These are phyloP conservation scores for Calocybe cyanea DNA, from an alignment of 768 basidiomycete species.

Conservation along the genomic window DNA sequence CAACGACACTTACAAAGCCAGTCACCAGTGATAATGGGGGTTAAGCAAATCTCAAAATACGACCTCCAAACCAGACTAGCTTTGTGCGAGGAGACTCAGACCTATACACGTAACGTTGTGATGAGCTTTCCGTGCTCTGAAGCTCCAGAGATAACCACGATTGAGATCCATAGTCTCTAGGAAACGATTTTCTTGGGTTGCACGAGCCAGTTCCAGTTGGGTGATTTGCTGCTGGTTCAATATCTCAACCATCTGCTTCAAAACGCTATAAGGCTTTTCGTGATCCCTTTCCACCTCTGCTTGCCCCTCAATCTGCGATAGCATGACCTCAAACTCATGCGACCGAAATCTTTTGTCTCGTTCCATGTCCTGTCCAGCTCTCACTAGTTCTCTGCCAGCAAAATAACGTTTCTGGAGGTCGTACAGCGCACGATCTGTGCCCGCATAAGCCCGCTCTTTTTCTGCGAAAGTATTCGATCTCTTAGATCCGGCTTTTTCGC, in stretches of 20 bases:
- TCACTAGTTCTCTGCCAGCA: not conserved
- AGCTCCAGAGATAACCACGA: too few relatives aligned
- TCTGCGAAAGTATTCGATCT: not conserved
- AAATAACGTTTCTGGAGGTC: not conserved
- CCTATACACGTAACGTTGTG: too few relatives aligned
- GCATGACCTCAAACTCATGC: not conserved
- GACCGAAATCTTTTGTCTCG: not conserved
- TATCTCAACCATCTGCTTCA: not conserved
- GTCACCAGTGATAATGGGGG: too few relatives aligned
- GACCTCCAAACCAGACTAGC: too few relatives aligned
- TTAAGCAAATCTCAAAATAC: too few relatives aligned
- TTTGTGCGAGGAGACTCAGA: too few relatives aligned
- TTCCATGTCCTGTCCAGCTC: not conserved
- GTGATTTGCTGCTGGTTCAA: not conserved
- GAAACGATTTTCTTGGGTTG: too few relatives aligned
- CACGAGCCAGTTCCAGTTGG: not conserved
- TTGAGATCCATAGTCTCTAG: too few relatives aligned
- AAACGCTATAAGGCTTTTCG: not conserved
- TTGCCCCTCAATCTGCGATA: slow-evolving; percentile 3
- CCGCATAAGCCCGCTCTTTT: not conserved
- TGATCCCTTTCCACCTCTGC: not conserved
- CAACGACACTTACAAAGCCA: too few relatives aligned
- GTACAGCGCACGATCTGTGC: not conserved
- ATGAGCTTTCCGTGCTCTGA: too few relatives aligned
- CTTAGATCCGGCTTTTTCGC: not conserved